phyloP scores from a whole-genome alignment of 2,329 filamentous ascomycete genomes.

The Dryadomyces quercivorus region DNA sequence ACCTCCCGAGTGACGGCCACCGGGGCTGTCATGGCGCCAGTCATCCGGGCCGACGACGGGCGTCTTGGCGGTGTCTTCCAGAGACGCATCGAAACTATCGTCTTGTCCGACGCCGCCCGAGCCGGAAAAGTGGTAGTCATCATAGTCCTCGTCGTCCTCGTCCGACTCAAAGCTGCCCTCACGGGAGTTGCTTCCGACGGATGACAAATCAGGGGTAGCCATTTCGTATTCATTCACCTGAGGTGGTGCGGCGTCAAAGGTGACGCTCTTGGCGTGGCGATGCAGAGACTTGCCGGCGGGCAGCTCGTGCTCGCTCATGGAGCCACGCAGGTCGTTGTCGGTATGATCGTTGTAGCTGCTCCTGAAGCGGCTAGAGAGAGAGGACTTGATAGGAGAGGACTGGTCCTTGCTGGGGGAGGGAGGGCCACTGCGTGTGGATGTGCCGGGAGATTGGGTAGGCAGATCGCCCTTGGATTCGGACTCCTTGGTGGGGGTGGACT shows the following conservation, averaged over 20 bases:
- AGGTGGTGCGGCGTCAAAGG: conserved; percentile 86
- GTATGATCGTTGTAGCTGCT: conserved; percentile 56
- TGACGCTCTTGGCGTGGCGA: conserved; percentile 91
- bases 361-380: conserved; percentile 59
- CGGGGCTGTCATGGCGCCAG: conserved; percentile 66
- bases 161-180: conserved; percentile 88
- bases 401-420: conserved; percentile 55
- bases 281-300: conserved; percentile 57
- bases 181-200: conserved; percentile 75
- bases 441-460: too few species aligned
- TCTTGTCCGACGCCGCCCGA: conserved; percentile 49
- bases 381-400: conserved; percentile 77
- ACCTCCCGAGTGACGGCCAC: conserved; percentile 33
- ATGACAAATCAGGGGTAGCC: conserved; percentile 93
- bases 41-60: conserved; percentile 96
- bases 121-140: conserved; percentile 33
- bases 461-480: too few species aligned
- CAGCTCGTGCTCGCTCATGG: conserved; percentile 43
- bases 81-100: conserved; percentile 89
- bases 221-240: conserved; percentile 97
- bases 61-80: conserved; percentile 94
- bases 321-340: conserved; percentile 57
- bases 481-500: conserved; percentile 18
- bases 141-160: conserved; percentile 61
- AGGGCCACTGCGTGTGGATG: conserved; percentile 18